Evolutionary conservation across 2,329 filamentous ascomycete genomes (phyloP).

Genomic region (Fusarium anguioides): DNA sequence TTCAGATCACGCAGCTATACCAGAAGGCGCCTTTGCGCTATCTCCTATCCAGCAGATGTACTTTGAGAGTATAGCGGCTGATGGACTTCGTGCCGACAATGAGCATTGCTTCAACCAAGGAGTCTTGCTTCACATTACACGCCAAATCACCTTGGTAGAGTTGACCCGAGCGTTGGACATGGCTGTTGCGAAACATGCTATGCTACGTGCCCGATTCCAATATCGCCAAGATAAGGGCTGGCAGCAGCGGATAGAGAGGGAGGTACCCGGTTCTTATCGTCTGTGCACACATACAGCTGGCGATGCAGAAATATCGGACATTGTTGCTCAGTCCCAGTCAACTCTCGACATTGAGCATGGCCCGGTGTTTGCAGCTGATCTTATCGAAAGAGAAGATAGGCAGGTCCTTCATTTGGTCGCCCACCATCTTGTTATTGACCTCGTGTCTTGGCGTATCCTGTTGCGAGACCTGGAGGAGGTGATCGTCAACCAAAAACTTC

Average conservation of each 20-base stretch:
- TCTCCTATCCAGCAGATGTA: slow-evolving; percentile 1
- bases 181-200: neutral
- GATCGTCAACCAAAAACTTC: neutral
- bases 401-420: neutral
- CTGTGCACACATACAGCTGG: neutral
- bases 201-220: slow-evolving; percentile 3
- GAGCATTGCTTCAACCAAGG: neutral
- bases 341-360: neutral
- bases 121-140: neutral
- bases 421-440: slow-evolving; percentile 2
- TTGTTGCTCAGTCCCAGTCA: neutral
- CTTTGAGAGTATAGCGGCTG: neutral
- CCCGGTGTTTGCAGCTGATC: slow-evolving; percentile 1
- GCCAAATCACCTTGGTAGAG: neutral
- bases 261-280: neutral
- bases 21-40: neutral
- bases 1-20: neutral
- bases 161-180: neutral
- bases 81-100: neutral
- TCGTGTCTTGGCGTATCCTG: neutral
- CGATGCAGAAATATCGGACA: neutral
- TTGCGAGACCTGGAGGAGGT: neutral
- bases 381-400: neutral
- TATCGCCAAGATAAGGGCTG: neutral
- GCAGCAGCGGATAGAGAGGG: neutral